Evolutionary conservation across 371 early-diverging fungal species (phyloP).

Genomic region (Apophysomyces ossiformis): DNA sequence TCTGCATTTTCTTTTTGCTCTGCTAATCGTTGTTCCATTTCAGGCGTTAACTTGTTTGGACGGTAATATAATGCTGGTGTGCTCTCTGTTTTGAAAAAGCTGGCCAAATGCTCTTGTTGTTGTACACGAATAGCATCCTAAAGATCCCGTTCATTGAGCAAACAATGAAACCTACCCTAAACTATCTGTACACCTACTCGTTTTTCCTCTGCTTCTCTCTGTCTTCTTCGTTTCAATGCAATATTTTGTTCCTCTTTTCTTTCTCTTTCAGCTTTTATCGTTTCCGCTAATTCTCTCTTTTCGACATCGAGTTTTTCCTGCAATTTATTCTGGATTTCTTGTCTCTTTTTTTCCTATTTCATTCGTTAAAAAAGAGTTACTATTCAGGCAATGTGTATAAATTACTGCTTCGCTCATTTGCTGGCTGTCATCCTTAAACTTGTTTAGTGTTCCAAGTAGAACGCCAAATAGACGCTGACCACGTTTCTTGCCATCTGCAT

Average conservation of each 20-base stretch:
- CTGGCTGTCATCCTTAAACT: slow-evolving; percentile 58
- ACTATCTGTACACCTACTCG: slow-evolving; percentile 23
- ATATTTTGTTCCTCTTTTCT: slow-evolving; percentile 31
- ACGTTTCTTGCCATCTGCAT: slow-evolving; percentile 43
- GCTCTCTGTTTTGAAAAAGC: slow-evolving; percentile 50
- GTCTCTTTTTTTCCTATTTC: slow-evolving; percentile 55
- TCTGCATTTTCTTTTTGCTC: slow-evolving; percentile 30
- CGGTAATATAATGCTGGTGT: slow-evolving; percentile 54
- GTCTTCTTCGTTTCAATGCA: slow-evolving; percentile 25
- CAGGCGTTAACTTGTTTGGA: slow-evolving; percentile 49
- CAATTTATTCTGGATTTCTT: slow-evolving; percentile 53
- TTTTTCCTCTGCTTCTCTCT: slow-evolving; percentile 39
- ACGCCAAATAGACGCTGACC: slow-evolving; percentile 63
- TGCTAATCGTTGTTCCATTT: slow-evolving; percentile 25
- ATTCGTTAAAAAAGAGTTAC: background rate
- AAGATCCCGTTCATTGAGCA: slow-evolving; percentile 3
- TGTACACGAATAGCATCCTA: slow-evolving; percentile 29
- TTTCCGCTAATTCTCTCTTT: slow-evolving; percentile 48
- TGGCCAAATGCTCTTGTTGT: slow-evolving; percentile 33
- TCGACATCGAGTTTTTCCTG: slow-evolving; percentile 54
- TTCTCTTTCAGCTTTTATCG: slow-evolving; percentile 46
- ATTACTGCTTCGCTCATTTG: slow-evolving; percentile 53
- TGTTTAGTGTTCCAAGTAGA: slow-evolving; percentile 59
- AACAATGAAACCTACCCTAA: background rate
- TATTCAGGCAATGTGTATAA: background rate